A percentile compares a stretch with the other conserved stretches of the same genome.
These are phyloP conservation scores for Lyophyllum atratum DNA, from an alignment of 768 basidiomycete species.

Conservation along the genomic window DNA sequence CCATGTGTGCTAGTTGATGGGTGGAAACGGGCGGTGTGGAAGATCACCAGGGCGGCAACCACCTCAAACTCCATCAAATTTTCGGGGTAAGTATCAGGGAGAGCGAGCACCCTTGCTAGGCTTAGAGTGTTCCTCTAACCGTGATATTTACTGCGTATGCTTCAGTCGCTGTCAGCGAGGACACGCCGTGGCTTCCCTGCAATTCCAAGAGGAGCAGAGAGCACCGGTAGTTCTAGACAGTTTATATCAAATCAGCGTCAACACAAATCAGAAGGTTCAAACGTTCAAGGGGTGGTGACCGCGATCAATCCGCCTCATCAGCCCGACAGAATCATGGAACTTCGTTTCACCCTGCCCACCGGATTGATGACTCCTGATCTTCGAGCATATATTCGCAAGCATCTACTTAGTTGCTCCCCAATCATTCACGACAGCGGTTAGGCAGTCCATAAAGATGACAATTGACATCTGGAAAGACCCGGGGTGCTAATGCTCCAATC, in stretches of 20 bases:
- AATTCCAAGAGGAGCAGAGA: not conserved
- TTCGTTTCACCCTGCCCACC: not conserved
- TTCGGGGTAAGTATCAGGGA: slow-evolving; percentile 7
- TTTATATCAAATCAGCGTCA: not conserved
- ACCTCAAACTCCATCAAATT: slow-evolving; percentile 17
- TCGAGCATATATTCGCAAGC: no score
- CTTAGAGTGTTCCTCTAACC: not conserved
- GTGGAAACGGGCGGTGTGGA: slow-evolving; percentile 16
- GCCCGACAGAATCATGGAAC: not conserved
- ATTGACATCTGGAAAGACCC: slow-evolving; percentile 5
- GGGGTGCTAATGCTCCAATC: slow-evolving; percentile 10
- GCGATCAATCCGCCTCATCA: slow-evolving; percentile 1
- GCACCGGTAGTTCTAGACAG: not conserved
- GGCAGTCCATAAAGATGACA: not conserved
- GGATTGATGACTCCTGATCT: not conserved
- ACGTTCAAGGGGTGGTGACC: slow-evolving; percentile 1
- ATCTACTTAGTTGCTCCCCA: no score
- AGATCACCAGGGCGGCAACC: slow-evolving; percentile 11
- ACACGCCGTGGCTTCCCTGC: not conserved
- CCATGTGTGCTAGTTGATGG: slow-evolving; percentile 12
- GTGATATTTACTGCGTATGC: not conserved
- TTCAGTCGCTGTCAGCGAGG: not conserved
- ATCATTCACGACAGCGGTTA: not conserved
- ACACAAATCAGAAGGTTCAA: slow-evolving; percentile 1
- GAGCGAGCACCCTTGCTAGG: not conserved